These are phyloP conservation scores for Puccinellia tenuiflora DNA, from an alignment of 176 grass and related monocot species.

Conservation along the genomic window DNA sequence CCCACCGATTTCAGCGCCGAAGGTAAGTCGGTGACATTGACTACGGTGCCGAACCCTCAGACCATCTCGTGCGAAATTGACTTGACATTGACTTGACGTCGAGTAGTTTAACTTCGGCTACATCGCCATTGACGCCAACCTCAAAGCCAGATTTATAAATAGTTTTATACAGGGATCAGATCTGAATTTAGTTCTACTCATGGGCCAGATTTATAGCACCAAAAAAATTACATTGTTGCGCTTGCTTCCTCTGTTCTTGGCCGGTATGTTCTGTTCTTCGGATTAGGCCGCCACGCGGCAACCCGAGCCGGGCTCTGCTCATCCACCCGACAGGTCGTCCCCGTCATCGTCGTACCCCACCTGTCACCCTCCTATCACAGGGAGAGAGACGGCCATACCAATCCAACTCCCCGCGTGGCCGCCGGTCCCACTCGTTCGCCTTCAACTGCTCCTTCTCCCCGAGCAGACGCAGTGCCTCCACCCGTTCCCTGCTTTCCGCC, in stretches of 20 bases:
- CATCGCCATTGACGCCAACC: too few relatives aligned
- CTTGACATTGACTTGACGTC: too few relatives aligned
- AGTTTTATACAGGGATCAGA: too few relatives aligned
- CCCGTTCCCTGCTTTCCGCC: not conserved
- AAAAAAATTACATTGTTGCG: too few relatives aligned
- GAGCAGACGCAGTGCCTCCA: not conserved
- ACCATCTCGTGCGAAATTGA: too few relatives aligned
- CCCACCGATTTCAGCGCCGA: too few relatives aligned
- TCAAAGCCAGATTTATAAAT: too few relatives aligned
- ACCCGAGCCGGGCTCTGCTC: not conserved
- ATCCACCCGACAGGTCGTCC: not conserved
- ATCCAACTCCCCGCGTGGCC: not conserved
- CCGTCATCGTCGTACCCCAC: not conserved
- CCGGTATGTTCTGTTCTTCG: not conserved
- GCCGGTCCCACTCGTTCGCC: not conserved
- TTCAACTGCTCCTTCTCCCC: not conserved
- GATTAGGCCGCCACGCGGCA: not conserved
- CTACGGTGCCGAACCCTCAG: too few relatives aligned
- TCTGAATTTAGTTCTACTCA: too few relatives aligned
- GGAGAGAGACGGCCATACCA: not conserved
- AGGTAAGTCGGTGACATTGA: too few relatives aligned
- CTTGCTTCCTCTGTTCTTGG: not conserved
- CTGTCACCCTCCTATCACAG: constrained; percentile 8
- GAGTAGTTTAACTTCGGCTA: too few relatives aligned
- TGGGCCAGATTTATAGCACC: too few relatives aligned